Conservation (phyloP, 495 filamentous ascomycete species). For the Terfezia claveryi region DNA sequence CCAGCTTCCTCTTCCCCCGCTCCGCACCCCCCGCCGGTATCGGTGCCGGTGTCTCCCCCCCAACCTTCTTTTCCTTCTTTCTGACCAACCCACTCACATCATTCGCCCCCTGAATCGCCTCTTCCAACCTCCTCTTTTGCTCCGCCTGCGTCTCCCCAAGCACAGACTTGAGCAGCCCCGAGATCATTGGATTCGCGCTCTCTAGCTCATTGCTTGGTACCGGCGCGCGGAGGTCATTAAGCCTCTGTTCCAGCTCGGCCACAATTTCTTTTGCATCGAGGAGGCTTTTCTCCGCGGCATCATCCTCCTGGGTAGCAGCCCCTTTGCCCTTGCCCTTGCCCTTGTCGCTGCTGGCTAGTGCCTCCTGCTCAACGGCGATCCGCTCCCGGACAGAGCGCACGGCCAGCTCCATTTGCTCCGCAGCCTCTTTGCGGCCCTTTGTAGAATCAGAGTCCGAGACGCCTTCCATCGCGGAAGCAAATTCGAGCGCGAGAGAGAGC, state of each 20-base stretch:
- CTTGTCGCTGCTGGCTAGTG: conserved; percentile 29
- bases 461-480: conserved; percentile 28
- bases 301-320: conserved; percentile 6
- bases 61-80: conserved; percentile 34
- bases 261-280: conserved; percentile 70
- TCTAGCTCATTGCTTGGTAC: conserved; percentile 9
- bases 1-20: not conserved
- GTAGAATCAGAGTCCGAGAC: conserved; percentile 35
- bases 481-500: conserved; percentile 85
- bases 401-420: conserved; percentile 53
- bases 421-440: conserved; percentile 51
- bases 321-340: conserved; percentile 12
- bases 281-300: conserved; percentile 41
- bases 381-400: conserved; percentile 58
- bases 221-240: conserved; percentile 21
- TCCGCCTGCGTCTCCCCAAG: conserved; percentile 34
- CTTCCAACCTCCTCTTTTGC: conserved; percentile 45
- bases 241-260: conserved; percentile 65
- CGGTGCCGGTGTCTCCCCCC: not conserved
- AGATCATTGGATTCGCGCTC: conserved; percentile 11
- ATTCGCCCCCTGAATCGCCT: conserved; percentile 57
- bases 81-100: conserved; percentile 74
- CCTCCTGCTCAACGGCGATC: conserved; percentile 46
- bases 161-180: conserved; percentile 10
- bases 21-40: conserved; percentile 2